Conservation (phyloP, 2,329 filamentous ascomycete species). For the Nothomitra cinnamomea region DNA sequence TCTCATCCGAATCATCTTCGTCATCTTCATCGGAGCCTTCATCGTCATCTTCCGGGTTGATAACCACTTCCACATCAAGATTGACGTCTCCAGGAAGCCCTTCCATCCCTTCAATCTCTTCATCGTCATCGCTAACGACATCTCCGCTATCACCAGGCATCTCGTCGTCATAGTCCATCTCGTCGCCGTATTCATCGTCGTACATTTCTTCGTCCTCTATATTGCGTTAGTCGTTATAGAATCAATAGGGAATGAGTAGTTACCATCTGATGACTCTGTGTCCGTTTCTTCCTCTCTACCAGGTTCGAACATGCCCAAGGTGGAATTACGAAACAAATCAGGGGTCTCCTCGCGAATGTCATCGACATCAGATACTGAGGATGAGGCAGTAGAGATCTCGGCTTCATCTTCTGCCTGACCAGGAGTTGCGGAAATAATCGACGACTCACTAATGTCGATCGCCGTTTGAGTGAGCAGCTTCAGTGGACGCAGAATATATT, state of each 20-base stretch:
- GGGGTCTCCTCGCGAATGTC: constrained; percentile 87
- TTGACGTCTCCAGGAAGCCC: constrained; percentile 42
- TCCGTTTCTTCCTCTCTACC: constrained; percentile 67
- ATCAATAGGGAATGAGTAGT: constrained; percentile 6
- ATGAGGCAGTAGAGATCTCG: constrained; percentile 70
- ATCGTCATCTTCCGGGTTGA: constrained; percentile 50
- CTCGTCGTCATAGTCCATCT: constrained; percentile 86
- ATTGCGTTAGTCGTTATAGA: background rate
- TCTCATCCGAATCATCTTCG: constrained; percentile 36
- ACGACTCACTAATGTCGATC: constrained; percentile 66
- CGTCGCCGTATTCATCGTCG: constrained; percentile 71
- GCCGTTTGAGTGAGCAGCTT: constrained; percentile 77
- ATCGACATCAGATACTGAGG: constrained; percentile 70
- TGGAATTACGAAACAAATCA: constrained; percentile 91
- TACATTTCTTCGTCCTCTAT: constrained; percentile 80
- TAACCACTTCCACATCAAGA: constrained; percentile 72
- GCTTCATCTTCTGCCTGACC: constrained; percentile 59
- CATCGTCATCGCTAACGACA: constrained; percentile 75
- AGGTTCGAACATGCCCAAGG: constrained; percentile 84
- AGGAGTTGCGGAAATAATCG: constrained; percentile 50
- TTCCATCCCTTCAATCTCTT: constrained; percentile 65
- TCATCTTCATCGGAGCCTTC: constrained; percentile 35
- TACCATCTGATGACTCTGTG: constrained; percentile 51
- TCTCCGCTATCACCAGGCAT: constrained; percentile 65
- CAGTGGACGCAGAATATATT: constrained; percentile 84